phyloP scores from a whole-genome alignment of 352 stramenopile species.

The Elongisporangium anandrum region DNA sequence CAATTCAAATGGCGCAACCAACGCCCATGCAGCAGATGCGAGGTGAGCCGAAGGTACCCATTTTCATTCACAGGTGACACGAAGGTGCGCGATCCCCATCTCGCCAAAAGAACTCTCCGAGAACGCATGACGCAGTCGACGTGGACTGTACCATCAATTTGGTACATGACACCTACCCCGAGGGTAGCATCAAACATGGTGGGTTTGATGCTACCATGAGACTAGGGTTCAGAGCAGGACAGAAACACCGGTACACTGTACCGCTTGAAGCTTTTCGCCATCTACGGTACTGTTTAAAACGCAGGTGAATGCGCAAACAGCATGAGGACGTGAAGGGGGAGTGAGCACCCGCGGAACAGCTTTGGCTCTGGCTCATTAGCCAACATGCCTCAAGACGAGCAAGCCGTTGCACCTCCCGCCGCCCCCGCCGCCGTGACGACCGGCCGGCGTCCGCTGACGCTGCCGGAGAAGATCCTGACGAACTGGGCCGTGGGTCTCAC shows the following conservation, averaged over 20 bases:
- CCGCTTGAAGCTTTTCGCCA: background rate
- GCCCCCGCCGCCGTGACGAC: conserved; percentile 4
- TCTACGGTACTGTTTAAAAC: background rate
- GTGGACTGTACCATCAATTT: background rate
- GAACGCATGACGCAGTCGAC: background rate
- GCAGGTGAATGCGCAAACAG: background rate
- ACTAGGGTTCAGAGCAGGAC: background rate
- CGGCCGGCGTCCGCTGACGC: conserved; percentile 54
- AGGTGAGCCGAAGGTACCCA: background rate
- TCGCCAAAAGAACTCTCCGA: background rate
- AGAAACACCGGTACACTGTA: background rate
- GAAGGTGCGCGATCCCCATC: background rate
- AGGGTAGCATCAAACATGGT: background rate
- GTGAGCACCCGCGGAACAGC: background rate
- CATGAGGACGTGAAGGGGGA: background rate
- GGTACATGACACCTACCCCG: background rate
- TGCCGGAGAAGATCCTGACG: conserved; percentile 82
- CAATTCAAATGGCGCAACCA: conserved; percentile 3
- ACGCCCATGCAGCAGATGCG: background rate
- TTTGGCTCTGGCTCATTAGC: conserved; percentile 5
- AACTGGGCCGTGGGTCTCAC: conserved; percentile 71
- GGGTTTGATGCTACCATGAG: background rate
- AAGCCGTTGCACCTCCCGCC: background rate
- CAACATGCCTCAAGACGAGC: conserved; percentile 6
- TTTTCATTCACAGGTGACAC: background rate